These are phyloP conservation scores for Fusarium sarcochroum DNA, from an alignment of 2,329 filamentous ascomycete species.

Conservation along the genomic window DNA sequence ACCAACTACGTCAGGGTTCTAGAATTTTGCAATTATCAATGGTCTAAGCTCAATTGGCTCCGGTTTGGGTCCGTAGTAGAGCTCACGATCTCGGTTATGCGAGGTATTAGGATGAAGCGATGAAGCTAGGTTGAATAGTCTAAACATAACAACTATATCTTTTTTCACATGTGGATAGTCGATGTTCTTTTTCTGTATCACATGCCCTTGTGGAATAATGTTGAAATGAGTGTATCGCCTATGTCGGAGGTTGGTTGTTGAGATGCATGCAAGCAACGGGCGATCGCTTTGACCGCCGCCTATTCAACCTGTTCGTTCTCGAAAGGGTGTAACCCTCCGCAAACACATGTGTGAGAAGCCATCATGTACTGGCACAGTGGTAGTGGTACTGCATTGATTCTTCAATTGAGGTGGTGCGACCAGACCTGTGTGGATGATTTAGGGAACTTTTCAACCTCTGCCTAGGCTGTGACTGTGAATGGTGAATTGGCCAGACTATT, in stretches of 20 bases:
- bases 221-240: conserved; percentile 9
- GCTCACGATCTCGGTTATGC: conserved; percentile 24
- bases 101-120: neutral
- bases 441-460: neutral
- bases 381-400: conserved; percentile 20
- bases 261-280: conserved; percentile 33
- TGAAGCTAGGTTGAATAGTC: neutral
- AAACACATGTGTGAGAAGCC: conserved; percentile 13
- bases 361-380: conserved; percentile 16
- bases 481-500: neutral
- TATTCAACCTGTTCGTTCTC: conserved; percentile 10
- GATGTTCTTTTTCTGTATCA: neutral
- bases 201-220: neutral
- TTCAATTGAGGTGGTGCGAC: neutral
- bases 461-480: neutral
- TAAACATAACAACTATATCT: neutral
- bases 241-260: conserved; percentile 15
- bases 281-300: conserved; percentile 25
- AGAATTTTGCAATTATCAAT: conserved; percentile 49
- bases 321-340: conserved; percentile 23
- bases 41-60: conserved; percentile 48
- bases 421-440: neutral
- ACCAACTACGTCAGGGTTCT: conserved; percentile 46
- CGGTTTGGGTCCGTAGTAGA: conserved; percentile 27
- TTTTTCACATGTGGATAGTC: neutral